Base-by-base conservation (phyloP, 75 land plant genomes). In the Pinus albicaulis region DNA sequence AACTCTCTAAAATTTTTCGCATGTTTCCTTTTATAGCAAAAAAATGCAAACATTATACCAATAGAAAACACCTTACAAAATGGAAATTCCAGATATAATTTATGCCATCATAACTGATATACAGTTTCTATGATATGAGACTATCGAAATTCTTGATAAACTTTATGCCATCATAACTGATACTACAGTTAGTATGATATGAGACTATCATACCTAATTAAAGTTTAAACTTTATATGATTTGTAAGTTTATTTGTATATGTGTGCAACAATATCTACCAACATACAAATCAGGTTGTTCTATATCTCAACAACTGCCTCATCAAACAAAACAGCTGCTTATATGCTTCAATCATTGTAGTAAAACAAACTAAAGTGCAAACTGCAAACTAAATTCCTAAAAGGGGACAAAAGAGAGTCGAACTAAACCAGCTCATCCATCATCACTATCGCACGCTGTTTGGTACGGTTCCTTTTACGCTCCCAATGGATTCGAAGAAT, bases 401-500 rank as follows among this genome's bases (percentile, higher is more conserved):
- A 68, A 52, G 48, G 34, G 7, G 20, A 26, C 28, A 48, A 23
- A 79, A 55, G 22, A 61, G 55, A 80, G 57, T 22, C 24, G 53
- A 55, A 72, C 56, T 57, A 57, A 84, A 95, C 96, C 84, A 97
- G 74, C 55, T 86, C 80, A 55, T 95, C 95, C 98, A 97, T 89
- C 98, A 92, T 95, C 74, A 78, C 36, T 57, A 92, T 75, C 38
- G 98, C 93, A 55, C 99, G 90, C 76, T 92, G 82, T 74, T 89
- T 89, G 73, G 99, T 97, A 12, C 92, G 88, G 74, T 88, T 80
- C 59, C 99, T 92, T 64, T 79, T 82, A 19, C 85, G 84, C 83
- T 97, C 99, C 95, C 95, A 95, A 56, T 89, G 83, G 56, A 95
- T 83, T 22, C 99, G 99, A 48, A 95, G 84, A 31, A 95, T 81